Conservation (phyloP, 164 flowering plant genomes). For the Warburgia ugandensis region DNA sequence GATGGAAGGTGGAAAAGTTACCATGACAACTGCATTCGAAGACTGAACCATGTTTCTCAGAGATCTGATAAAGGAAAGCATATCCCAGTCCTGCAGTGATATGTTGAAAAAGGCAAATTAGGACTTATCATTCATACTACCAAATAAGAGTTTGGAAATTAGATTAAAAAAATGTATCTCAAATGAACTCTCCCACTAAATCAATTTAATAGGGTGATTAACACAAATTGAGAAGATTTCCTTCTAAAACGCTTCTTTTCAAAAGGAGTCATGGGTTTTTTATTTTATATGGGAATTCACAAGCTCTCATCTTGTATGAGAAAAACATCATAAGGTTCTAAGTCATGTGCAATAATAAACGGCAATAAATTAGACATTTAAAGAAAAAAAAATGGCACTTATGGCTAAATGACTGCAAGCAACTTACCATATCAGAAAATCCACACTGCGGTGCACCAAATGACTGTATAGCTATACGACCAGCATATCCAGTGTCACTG, state of each 20-base stretch:
- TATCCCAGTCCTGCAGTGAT: slow-evolving; percentile 75
- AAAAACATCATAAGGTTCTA: no score
- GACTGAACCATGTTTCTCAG: slow-evolving; percentile 56
- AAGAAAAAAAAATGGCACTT: no score
- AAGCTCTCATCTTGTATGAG: no score
- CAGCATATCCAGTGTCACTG: slow-evolving; percentile 25
- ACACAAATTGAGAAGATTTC: not conserved
- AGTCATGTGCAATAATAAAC: no score
- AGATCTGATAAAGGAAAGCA: slow-evolving; percentile 78
- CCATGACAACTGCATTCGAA: slow-evolving; percentile 78
- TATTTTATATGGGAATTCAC: not conserved
- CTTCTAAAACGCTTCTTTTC: not conserved
- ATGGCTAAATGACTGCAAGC: no score
- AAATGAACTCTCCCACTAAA: not conserved
- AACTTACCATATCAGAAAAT: slow-evolving; percentile 54
- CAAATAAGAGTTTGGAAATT: not conserved
- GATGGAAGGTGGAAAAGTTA: slow-evolving; percentile 76
- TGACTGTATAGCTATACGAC: slow-evolving; percentile 89
- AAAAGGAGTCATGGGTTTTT: not conserved
- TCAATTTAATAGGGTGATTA: not conserved
- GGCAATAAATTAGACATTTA: no score
- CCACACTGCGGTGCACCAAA: slow-evolving; percentile 84
- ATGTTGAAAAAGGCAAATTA: slow-evolving; percentile 4
- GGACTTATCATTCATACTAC: not conserved
- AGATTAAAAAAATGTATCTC: not conserved